Base-by-base conservation (phyloP, 352 stramenopile genomes). In the Globisporangium cystogenes region DNA sequence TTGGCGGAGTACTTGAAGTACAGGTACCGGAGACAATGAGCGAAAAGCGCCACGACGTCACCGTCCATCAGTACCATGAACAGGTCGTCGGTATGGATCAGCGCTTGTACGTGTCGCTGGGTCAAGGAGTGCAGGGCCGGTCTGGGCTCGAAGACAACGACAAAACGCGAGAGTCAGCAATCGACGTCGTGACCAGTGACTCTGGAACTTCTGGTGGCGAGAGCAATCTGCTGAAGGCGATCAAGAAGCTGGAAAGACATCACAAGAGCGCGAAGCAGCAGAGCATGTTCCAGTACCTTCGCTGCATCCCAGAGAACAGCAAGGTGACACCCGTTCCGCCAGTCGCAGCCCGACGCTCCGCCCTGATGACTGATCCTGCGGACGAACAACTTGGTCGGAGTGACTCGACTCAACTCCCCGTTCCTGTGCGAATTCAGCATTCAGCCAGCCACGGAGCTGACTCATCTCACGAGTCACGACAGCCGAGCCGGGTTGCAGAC, bases 211-310 rank as follows among this genome's bases (percentile, higher is more conserved):
- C 12, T 11, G 39, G 23, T n/a, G 21, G 35, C 12, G 57, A 76
- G 41, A 80, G 70, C 51, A 72, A 50, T 15, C 70, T 83, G 21
- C 54, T 83, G 44, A 51, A 51, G 23, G 68, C 67, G 48, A 83
- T 83, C 35, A 83, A 81, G 49, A 73, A 57, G 33, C 53, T 83
- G n/a, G 67, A 75, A 39, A 61, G 26, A 3, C 72, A 76, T 48
- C 72, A 82, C 15, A 65, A 59, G 35, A 69, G 64, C 8, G 72
- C 69, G 1, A 79, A 72, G 40, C 72, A 82, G 24, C 72, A 79
- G 43, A 68, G 65, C 1, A 71, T 82, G 53, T 53, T 73, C 41
- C 44, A 40, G 43, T 82, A 65, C 44, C 50, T 82, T 10, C n/a
- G 48, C 18, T 26, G 18, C n/a, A 8, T 44, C 7, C 41, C 55